These are phyloP conservation scores for Chytridiales sp. DNA, from an alignment of 371 early-diverging fungal species.

Conservation along the genomic window DNA sequence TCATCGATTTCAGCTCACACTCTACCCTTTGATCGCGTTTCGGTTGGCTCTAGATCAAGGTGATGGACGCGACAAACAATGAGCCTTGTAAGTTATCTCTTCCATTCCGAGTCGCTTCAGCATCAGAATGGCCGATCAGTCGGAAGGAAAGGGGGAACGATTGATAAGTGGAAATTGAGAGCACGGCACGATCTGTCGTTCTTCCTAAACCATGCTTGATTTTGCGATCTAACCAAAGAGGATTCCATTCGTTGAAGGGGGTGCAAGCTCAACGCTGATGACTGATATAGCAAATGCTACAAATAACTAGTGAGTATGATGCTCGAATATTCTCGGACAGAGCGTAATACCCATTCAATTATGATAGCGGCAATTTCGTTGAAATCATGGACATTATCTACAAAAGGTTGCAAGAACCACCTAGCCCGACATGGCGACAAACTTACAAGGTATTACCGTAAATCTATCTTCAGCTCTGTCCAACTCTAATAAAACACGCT, in stretches of 20 bases:
- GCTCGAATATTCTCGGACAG: slow-evolving; percentile 7
- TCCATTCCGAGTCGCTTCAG: no score
- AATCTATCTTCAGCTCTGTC: slow-evolving; percentile 6
- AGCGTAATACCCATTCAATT: neutral
- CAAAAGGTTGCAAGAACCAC: slow-evolving; percentile 80
- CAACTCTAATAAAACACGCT: neutral
- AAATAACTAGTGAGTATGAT: slow-evolving; percentile 74
- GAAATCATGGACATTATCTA: slow-evolving; percentile 93
- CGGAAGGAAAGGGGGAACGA: no score
- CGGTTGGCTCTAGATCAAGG: neutral
- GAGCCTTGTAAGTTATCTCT: neutral
- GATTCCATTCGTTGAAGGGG: slow-evolving; percentile 54
- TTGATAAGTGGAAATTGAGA: slow-evolving; percentile 11
- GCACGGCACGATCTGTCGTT: slow-evolving; percentile 12
- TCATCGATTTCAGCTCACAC: no score
- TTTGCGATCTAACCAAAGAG: neutral
- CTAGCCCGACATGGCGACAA: slow-evolving; percentile 85
- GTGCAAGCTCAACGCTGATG: slow-evolving; percentile 89
- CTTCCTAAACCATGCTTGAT: neutral
- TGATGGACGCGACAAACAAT: slow-evolving; percentile 1
- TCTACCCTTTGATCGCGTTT: no score
- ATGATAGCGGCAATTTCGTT: slow-evolving; percentile 74
- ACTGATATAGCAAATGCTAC: slow-evolving; percentile 63
- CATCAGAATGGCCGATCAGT: neutral
- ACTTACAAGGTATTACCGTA: slow-evolving; percentile 77